A percentile compares a stretch with the other conserved stretches of the same genome.
Conservation (phyloP, 805 yeast species). For the Starmerella apis region DNA sequence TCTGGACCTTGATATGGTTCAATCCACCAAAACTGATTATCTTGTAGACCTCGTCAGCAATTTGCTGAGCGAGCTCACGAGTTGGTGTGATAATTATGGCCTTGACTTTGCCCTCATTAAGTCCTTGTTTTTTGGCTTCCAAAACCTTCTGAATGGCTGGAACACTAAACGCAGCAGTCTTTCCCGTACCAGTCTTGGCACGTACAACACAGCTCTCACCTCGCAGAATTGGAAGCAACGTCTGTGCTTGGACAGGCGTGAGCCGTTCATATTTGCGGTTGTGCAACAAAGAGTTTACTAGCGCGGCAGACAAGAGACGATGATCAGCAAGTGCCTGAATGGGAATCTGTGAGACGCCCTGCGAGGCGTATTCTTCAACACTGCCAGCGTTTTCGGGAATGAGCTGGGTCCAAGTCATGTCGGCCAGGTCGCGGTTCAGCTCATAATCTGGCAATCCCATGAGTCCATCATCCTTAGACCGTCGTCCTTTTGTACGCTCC, state of each 20-base stretch:
- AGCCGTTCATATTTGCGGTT: constrained; percentile 29
- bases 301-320: constrained; percentile 26
- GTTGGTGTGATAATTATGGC: constrained; percentile 78
- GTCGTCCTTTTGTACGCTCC: constrained; percentile 18
- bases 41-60: constrained; percentile 51
- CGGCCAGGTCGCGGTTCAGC: constrained; percentile 23
- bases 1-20: constrained; percentile 34
- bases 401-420: constrained; percentile 27
- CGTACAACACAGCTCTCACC: constrained; percentile 63
- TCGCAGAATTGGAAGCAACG: constrained; percentile 60
- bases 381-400: constrained; percentile 10
- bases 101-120: constrained; percentile 32
- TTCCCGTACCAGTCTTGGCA: constrained; percentile 94
- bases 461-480: constrained; percentile 27
- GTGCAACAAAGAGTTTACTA: constrained; percentile 30
- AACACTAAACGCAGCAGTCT: constrained; percentile 77
- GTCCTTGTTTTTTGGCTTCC: constrained; percentile 31
- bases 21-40: constrained; percentile 32
- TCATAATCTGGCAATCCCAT: constrained; percentile 28
- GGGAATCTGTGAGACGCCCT: constrained; percentile 27
- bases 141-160: constrained; percentile 57
- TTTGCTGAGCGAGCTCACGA: constrained; percentile 81
- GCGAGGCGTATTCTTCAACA: constrained; percentile 7
- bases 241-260: constrained; percentile 34
- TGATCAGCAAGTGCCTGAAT: constrained; percentile 26